Base-by-base conservation (phyloP, 345 rosid species). In the Lagerstroemia speciosa region DNA sequence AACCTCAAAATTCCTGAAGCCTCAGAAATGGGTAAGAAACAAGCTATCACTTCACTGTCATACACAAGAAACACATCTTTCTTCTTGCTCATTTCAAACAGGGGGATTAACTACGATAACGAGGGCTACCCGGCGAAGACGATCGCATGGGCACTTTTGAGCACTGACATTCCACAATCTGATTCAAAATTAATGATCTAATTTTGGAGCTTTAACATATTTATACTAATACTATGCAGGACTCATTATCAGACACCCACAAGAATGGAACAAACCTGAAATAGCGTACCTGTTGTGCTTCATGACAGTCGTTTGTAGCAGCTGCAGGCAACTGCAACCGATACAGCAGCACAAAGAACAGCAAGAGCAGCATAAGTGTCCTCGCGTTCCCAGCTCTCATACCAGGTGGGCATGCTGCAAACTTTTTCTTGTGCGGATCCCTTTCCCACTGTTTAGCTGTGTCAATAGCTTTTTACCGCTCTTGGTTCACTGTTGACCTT, bases 341-440 rank as follows among this genome's bases (percentile, higher is more conserved):
- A 93, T 45, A 79, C 91, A 40, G 80, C 98, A 40, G 96, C 96
- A 77, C 85, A 87, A 27, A 67, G 81, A 75, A 87, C 96, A 22
- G 97, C 86, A 0, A 91, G 79, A 75, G 86, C 92, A 27, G 96
- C 98, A 67, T 86, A 85, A 33, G 97, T 86, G 73, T 90, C 98
- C 57, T 87, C 97, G 29, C 74, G 86, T 75, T 93, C 98, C 97
- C 96, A 93, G 66, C 73, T 87, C 79, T 93, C 97, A 22, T 76
- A 75, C 90, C 91, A 87, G 37, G 83, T 82, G 30, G 90, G 91
- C 87, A 78, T 79, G 34, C 82, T 71, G 74, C 75, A 79, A 73
- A 75, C 79, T 84, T 79, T n/a, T 81, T 52, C 79, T 72, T 0
- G 74, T 45, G 19, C 78, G 67, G 1, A 72, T 68, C 46, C 81